Evolutionary conservation across 345 rosid genomes (phyloP).

Genomic region (Populus deltoides): DNA sequence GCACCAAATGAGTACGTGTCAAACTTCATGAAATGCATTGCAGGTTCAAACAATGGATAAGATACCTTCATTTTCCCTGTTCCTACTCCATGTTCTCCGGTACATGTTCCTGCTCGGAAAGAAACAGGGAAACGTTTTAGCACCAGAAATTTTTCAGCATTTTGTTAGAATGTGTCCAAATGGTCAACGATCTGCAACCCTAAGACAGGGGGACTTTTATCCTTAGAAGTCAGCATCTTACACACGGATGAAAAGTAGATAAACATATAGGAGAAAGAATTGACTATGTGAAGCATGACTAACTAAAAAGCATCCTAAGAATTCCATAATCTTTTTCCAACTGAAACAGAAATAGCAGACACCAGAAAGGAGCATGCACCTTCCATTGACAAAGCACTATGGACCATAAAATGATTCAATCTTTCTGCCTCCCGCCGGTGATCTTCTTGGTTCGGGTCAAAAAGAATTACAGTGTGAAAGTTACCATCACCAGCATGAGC

Average conservation of each 20-base stretch:
- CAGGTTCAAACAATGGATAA: not conserved
- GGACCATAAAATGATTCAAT: slow-evolving; percentile 74
- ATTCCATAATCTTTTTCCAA: not conserved
- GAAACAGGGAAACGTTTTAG: slow-evolving; percentile 11
- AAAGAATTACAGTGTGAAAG: slow-evolving; percentile 73
- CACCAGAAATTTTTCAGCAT: slow-evolving; percentile 1
- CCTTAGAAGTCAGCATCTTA: not conserved
- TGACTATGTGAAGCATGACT: not conserved
- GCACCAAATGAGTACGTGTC: not conserved
- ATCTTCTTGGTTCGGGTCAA: slow-evolving; percentile 66
- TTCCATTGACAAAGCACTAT: slow-evolving; percentile 77
- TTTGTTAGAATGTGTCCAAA: not conserved
- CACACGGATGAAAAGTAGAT: not conserved
- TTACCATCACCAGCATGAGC: slow-evolving; percentile 98
- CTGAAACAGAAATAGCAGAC: not conserved
- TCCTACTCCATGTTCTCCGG: slow-evolving; percentile 95
- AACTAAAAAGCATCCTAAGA: not conserved
- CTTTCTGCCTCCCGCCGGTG: slow-evolving; percentile 73
- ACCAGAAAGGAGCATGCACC: slow-evolving; percentile 24
- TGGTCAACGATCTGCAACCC: not conserved
- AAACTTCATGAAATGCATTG: not conserved
- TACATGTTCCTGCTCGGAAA: slow-evolving; percentile 73
- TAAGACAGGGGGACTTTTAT: not conserved
- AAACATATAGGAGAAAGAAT: not conserved
- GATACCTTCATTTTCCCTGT: slow-evolving; percentile 92